phyloP scores from a whole-genome alignment of 148 eudicot species.

The Chenopodium quinoa region DNA sequence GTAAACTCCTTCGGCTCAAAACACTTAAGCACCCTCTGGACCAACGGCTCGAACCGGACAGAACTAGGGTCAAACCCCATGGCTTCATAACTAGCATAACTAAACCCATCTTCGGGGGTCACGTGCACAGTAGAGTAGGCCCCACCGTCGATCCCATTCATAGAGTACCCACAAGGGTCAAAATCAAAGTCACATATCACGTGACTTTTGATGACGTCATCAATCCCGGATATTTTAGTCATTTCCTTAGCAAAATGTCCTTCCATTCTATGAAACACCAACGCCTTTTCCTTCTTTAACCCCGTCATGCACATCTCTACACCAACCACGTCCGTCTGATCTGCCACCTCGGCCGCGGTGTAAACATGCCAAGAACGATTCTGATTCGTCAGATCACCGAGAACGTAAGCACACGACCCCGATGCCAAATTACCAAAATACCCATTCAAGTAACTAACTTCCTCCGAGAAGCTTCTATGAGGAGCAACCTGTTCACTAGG shows the following conservation, averaged over 20 bases:
- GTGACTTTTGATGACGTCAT: slow-evolving; percentile 41
- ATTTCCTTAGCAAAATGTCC: slow-evolving; percentile 26
- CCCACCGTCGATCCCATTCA: slow-evolving; percentile 50
- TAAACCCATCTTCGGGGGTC: slow-evolving; percentile 56
- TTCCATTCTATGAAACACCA: slow-evolving; percentile 34
- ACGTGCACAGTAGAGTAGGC: slow-evolving; percentile 55
- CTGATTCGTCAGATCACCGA: slow-evolving; percentile 39
- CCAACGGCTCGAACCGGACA: slow-evolving; percentile 22
- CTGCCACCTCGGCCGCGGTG: slow-evolving; percentile 18
- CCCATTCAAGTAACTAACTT: slow-evolving; percentile 41
- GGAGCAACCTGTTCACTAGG: slow-evolving; percentile 49
- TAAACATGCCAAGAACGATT: slow-evolving; percentile 46
- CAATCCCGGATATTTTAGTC: slow-evolving; percentile 44
- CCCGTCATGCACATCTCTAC: slow-evolving; percentile 59
- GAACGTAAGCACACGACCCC: slow-evolving; percentile 37
- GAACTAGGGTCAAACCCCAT: slow-evolving; percentile 42
- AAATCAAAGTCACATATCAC: slow-evolving; percentile 52
- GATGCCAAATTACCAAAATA: slow-evolving; percentile 38
- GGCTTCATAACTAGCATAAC: slow-evolving; percentile 62
- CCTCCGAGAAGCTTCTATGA: slow-evolving; percentile 60
- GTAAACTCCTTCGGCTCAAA: slow-evolving; percentile 47
- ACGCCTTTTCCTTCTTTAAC: slow-evolving; percentile 34
- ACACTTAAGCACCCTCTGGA: slow-evolving; percentile 38
- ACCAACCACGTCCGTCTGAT: slow-evolving; percentile 18
- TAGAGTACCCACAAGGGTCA: slow-evolving; percentile 61